phyloP scores from a whole-genome alignment of 2,329 filamentous ascomycete genomes.

The Epichloe typhina region DNA sequence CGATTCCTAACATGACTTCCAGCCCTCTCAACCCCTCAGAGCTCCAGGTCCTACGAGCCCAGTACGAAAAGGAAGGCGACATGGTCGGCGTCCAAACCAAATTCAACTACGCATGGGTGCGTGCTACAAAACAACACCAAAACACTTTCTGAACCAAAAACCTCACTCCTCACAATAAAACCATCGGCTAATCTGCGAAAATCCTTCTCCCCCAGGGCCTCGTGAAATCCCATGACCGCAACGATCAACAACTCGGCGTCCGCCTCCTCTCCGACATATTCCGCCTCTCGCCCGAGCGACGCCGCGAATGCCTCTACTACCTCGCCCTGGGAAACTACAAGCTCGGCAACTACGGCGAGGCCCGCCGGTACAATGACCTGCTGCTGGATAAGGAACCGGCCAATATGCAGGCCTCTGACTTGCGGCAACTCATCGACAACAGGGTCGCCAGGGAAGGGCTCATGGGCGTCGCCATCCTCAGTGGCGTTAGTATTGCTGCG shows the following conservation, averaged over 20 bases:
- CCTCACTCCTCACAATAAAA: background rate
- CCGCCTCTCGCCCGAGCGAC: conserved; percentile 79
- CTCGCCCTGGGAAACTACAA: conserved; percentile 96
- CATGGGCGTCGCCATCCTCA: conserved; percentile 88
- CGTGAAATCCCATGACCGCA: conserved; percentile 76
- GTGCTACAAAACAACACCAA: background rate
- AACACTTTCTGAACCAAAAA: background rate
- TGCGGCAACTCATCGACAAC: conserved; percentile 83
- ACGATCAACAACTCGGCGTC: conserved; percentile 88
- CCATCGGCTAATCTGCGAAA: background rate
- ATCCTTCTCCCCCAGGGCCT: conserved; percentile 49
- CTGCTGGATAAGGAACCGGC: conserved; percentile 80
- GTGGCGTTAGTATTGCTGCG: conserved; percentile 81
- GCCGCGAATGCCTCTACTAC: conserved; percentile 97
- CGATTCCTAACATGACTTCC: background rate
- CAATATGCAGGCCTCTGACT: conserved; percentile 80
- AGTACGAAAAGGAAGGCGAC: conserved; percentile 95
- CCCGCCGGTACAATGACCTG: conserved; percentile 85
- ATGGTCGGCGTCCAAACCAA: conserved; percentile 97
- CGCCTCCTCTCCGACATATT: conserved; percentile 94
- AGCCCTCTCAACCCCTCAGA: conserved; percentile 85
- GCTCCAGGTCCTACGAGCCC: conserved; percentile 79
- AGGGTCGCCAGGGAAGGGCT: conserved; percentile 91
- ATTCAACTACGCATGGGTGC: conserved; percentile 98
- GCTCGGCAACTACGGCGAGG: conserved; percentile 92